phyloP scores from a whole-genome alignment of 2,329 filamentous ascomycete species.

The Balansia obtecta region DNA sequence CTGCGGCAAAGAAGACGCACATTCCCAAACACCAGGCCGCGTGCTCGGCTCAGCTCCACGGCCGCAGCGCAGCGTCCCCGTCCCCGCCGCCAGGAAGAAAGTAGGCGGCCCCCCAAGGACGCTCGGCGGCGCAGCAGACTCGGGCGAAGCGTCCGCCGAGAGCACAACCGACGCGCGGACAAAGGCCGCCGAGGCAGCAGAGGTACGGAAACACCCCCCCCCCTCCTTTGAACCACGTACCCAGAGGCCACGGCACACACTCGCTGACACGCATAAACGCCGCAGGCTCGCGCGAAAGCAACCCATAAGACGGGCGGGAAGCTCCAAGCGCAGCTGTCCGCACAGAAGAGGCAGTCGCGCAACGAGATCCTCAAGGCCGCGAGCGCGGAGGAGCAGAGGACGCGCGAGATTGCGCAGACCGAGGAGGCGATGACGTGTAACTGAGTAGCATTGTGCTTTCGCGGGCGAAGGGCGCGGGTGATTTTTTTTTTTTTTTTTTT shows the following conservation, averaged over 20 bases:
- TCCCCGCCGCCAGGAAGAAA: constrained; percentile 27
- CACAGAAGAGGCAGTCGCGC: constrained; percentile 64
- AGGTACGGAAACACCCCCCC: too few species aligned
- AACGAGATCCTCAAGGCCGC: constrained; percentile 54
- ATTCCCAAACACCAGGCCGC: constrained; percentile 57
- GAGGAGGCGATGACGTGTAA: constrained; percentile 23
- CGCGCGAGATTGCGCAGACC: constrained; percentile 55
- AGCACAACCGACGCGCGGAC: constrained; percentile 42
- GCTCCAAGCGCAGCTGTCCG: constrained; percentile 55
- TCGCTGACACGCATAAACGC: not conserved
- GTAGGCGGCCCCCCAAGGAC: constrained; percentile 49
- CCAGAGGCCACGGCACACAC: constrained; percentile 50
- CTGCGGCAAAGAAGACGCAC: constrained; percentile 65
- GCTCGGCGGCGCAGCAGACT: constrained; percentile 39
- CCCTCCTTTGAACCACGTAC: too few species aligned
- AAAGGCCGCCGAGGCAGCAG: constrained; percentile 70
- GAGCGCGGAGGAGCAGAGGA: constrained; percentile 52
- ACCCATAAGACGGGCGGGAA: constrained; percentile 45
- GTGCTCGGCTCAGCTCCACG: constrained; percentile 46
- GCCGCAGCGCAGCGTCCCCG: constrained; percentile 35
- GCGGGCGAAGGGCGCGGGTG: too few species aligned
- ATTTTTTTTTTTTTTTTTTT: too few species aligned
- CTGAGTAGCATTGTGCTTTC: constrained; percentile 7
- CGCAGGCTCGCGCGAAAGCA: constrained; percentile 56
- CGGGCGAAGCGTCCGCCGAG: constrained; percentile 10